Evolutionary conservation across 106 monocot species (phyloP), one percentile per base, ranked within the genome.

Genomic region (Phalaenopsis equestris): DNA sequence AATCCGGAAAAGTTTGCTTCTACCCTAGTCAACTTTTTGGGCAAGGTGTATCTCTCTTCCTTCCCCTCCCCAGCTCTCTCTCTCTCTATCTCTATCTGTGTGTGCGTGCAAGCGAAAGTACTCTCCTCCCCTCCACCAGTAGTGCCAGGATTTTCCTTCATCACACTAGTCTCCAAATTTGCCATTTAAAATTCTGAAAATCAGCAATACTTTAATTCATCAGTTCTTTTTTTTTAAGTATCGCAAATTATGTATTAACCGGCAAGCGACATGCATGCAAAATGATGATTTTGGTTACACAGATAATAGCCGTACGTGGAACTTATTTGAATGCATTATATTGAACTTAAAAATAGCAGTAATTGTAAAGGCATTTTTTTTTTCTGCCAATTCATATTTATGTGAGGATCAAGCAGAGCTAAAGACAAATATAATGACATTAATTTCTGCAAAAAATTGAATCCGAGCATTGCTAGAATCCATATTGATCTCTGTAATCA

Each of bases 11-110:
- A 94, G 81, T 98, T 98, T 86, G 90, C 90, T 75, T 85, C 86
- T 9, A 84, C 80, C 42, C 85, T 98, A 39, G 88, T 88, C 43
- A 90, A 98, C 81, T 98, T 98, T 82, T 92, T 94, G 94, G 85
- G 92, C 61, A 98, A 92, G 92, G 97, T 98, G 24, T 21, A 15
- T 38, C 39, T 23, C 23, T 37, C 80, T 55, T 14, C 8, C 9
- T 75, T 16, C 24, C 12, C 18, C 17, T 41, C 73, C 11, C 48
- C 11, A 4, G 5, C 42, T 41, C 36, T 42, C 43, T 6, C 73
- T 6, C 36, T 30, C 15, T 19, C 18, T 18, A 19, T 12, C 15
- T 12, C 30, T 14, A 19, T 19, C 3, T 43, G 3, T 12, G 38
- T 3, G 15, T 45, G 4, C 6, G 72, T 43, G 1, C 41, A 15